Base-by-base conservation (phyloP, 306 rosid species). In the Casuarina cunninghamiana region DNA sequence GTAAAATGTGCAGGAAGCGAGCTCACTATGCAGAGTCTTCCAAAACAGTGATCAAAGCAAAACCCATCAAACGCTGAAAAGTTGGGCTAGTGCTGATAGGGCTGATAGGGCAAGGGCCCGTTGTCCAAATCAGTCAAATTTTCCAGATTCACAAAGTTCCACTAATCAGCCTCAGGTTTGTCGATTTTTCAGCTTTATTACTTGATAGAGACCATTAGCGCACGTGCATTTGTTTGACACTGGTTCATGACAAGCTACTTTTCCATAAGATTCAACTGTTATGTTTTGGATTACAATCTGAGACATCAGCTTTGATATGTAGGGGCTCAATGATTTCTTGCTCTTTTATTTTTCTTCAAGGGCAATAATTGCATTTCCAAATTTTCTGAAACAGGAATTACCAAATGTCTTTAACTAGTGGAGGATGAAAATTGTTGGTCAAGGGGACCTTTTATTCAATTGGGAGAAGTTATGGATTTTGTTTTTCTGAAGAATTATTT, bases 1-100 rank as follows among this genome's bases (percentile, higher is more conserved):
- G 79, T 80, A 78, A 16, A 50, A 73, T 44, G 72, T 72, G 80
- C 86, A 86, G 90, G 87, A 78, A 53, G 58, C 71, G 7, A 7
- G 39, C 73, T 48, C 74, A 5, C 76, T 86, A 15, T 86, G 84
- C 80, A 69, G 54, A 73, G 45, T 86, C 78, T 76, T 84, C 13
- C 4, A 4, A 62, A 61, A 50, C 17, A 75, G 71, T 1, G 71
- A 75, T 63, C 81, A 37, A 3, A 75, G 16, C 17, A 41, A 66
- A 49, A 77, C 65, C 78, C 51, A 54, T 73, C 66, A 13, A 54
- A 45, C 10, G 21, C 66, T 10, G 54, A 44, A 1, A 48, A 37
- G 69, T 38, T 62, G 62, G 9, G 77, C 75, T 3, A 10, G 35
- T 12, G 38, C 73, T 66, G 38, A 5, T 46, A 65, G 1, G 39